These are phyloP conservation scores for Pythium oligandrum DNA, from an alignment of 352 stramenopile species.

Conservation along the genomic window DNA sequence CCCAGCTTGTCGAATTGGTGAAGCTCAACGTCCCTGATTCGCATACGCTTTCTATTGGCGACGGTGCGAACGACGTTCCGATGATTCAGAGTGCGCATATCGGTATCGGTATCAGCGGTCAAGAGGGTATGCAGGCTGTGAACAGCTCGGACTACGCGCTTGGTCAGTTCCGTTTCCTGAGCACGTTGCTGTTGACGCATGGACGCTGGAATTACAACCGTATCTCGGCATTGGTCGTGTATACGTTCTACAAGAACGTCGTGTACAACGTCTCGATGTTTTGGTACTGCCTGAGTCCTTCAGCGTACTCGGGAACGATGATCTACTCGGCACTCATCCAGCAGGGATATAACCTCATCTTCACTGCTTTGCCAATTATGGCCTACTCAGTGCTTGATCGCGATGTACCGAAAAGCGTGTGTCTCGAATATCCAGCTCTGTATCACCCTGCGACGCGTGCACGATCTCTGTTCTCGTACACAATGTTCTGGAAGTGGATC, in stretches of 20 bases:
- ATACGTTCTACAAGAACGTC: conserved; percentile 92
- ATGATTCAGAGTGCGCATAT: conserved; percentile 91
- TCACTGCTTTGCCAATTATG: conserved; percentile 91
- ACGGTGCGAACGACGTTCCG: conserved; percentile 88
- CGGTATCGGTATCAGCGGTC: conserved; percentile 92
- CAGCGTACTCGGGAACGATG: conserved; percentile 90
- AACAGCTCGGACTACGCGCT: conserved; percentile 86
- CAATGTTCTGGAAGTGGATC: conserved; percentile 88
- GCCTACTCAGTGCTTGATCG: conserved; percentile 78
- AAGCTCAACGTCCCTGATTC: conserved; percentile 79
- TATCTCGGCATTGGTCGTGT: conserved; percentile 84
- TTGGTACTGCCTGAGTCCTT: conserved; percentile 82
- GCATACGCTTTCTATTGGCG: conserved; percentile 88
- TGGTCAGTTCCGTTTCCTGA: conserved; percentile 79
- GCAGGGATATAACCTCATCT: conserved; percentile 95
- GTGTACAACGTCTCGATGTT: conserved; percentile 90
- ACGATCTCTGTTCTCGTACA: conserved; percentile 64
- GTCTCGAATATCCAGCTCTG: conserved; percentile 55
- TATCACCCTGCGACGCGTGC: conserved; percentile 61
- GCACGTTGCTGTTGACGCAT: conserved; percentile 69
- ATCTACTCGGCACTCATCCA: conserved; percentile 84
- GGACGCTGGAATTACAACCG: conserved; percentile 87
- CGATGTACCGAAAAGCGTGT: conserved; percentile 63
- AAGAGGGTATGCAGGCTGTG: conserved; percentile 97
- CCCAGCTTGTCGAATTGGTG: conserved; percentile 95